These are phyloP conservation scores for Zygoascus hellenicus DNA, from an alignment of 1,139 yeast genomes.

Conservation along the genomic window DNA sequence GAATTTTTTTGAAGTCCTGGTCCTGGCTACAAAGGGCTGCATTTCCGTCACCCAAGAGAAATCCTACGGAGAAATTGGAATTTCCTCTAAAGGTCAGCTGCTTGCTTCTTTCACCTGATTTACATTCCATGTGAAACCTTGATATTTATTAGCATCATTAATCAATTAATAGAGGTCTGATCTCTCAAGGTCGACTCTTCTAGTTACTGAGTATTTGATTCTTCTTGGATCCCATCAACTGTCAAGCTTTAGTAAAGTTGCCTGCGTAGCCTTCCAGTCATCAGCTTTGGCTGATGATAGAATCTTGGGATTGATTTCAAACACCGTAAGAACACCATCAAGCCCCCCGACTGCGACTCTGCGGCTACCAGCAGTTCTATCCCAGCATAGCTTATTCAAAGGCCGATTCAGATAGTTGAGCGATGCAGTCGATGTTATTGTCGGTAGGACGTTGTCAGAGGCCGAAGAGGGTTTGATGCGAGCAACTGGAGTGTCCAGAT, in stretches of 20 bases:
- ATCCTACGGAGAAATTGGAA: slow-evolving; percentile 54
- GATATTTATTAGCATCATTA: too few relatives aligned
- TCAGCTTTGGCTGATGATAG: slow-evolving; percentile 19
- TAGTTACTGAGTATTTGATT: neutral
- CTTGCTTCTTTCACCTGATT: too few relatives aligned
- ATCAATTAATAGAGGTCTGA: too few relatives aligned
- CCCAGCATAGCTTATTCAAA: slow-evolving; percentile 31
- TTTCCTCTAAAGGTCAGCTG: slow-evolving; percentile 28
- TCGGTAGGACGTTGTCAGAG: neutral
- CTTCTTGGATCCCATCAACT: neutral
- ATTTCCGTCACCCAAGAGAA: slow-evolving; percentile 55
- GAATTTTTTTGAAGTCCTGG: slow-evolving; percentile 77
- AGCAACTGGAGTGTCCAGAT: slow-evolving; percentile 39
- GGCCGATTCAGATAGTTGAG: slow-evolving; percentile 18
- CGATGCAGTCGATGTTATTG: slow-evolving; percentile 2
- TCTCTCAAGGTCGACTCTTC: too few relatives aligned
- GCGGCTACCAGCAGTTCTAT: slow-evolving; percentile 18
- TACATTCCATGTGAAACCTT: too few relatives aligned
- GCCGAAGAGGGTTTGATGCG: slow-evolving; percentile 23
- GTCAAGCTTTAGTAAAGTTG: slow-evolving; percentile 13
- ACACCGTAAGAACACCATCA: slow-evolving; percentile 32
- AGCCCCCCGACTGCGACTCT: slow-evolving; percentile 35
- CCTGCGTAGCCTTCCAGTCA: slow-evolving; percentile 20
- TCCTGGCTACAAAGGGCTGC: slow-evolving; percentile 74
- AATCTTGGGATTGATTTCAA: slow-evolving; percentile 26